Base-by-base conservation (phyloP, 208 protist genomes). In the Borovskyia barvae region DNA sequence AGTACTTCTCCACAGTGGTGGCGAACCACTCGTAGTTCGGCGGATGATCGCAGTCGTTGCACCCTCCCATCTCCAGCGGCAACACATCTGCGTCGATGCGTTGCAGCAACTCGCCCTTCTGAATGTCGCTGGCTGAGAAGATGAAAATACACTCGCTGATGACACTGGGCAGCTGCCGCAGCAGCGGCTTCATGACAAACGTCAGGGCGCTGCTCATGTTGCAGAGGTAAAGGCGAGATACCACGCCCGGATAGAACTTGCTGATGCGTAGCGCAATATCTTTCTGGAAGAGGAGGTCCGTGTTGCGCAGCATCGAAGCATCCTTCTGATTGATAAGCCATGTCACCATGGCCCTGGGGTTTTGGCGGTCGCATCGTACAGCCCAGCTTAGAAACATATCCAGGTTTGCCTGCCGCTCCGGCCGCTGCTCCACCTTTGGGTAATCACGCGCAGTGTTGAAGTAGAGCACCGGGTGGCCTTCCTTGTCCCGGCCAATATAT, bases 321-420 rank as follows among this genome's bases (percentile, higher is more conserved):
- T 87, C 64, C 26, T 87, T 69, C 35, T 92, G 81, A 51, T 92
- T 92, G 29, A 92, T 84, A 5, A 92, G 70, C 81, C 74, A 79
- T 46, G 74, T 85, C 49, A 86, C 77, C 62, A 29, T 59, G n/a
- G 68, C 62, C 24, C 48, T 70, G 2, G 69, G 70, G 46, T 84
- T 83, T 41, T 51, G 46, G 20, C 30, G 62, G 26, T 63, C 66
- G 56, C 54, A 85, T 49, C 81, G 85, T 19, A 77, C 67, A 0
- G 65, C 66, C 62, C 76, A 92, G 71, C 81, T 85, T 11, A 92
- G 55, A 36, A 84, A 87, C 81, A 89, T 86, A 49, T 92, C 85
- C 71, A 89, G 54, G 43, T 82, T 89, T 1, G 64, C 57, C 73
- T 82, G 79, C 8, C 71, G 70, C 61, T 82, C 78, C 5, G 73